A percentile compares a stretch with the other conserved stretches of the same genome.
Evolutionary conservation across 768 basidiomycete genomes (phyloP).

Genomic region (Russula brevipes): DNA sequence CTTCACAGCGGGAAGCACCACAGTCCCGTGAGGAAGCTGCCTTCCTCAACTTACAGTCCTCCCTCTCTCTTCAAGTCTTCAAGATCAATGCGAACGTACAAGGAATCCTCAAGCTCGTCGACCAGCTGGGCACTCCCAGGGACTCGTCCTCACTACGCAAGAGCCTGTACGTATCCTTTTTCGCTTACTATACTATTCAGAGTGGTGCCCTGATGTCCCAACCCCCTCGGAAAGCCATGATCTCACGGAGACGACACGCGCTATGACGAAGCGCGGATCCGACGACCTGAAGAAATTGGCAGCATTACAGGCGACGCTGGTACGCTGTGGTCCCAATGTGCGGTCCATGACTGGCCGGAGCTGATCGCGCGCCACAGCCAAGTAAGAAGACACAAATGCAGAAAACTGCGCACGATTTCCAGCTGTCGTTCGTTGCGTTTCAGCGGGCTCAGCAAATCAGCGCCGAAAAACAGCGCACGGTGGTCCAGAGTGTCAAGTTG

Average conservation of each 20-base stretch:
- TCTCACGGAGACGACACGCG: conserved; percentile 88
- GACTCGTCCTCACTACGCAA: conserved; percentile 79
- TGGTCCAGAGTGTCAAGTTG: conserved; percentile 81
- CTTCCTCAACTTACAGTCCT: conserved; percentile 71
- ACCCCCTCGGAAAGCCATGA: conserved; percentile 58
- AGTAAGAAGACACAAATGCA: conserved; percentile 78
- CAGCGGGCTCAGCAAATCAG: conserved; percentile 88
- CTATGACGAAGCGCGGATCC: conserved; percentile 90
- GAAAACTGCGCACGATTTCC: conserved; percentile 92
- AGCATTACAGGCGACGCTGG: conserved; percentile 54
- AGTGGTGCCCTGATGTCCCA: neutral
- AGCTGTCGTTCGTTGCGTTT: conserved; percentile 84
- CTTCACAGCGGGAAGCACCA: conserved; percentile 30
- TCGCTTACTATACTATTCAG: neutral
- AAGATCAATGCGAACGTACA: conserved; percentile 98
- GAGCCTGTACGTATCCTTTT: conserved; percentile 61
- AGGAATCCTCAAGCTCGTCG: conserved; percentile 92
- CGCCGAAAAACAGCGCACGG: conserved; percentile 82
- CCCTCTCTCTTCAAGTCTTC: conserved; percentile 89
- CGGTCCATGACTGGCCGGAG: neutral
- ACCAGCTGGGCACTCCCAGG: conserved; percentile 81
- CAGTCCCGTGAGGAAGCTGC: conserved; percentile 60
- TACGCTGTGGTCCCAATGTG: conserved; percentile 33
- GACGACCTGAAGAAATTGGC: conserved; percentile 90
- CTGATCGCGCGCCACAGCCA: conserved; percentile 42